Conservation (phyloP, 2,329 filamentous ascomycete genomes). For the Alternaria burnsii region DNA sequence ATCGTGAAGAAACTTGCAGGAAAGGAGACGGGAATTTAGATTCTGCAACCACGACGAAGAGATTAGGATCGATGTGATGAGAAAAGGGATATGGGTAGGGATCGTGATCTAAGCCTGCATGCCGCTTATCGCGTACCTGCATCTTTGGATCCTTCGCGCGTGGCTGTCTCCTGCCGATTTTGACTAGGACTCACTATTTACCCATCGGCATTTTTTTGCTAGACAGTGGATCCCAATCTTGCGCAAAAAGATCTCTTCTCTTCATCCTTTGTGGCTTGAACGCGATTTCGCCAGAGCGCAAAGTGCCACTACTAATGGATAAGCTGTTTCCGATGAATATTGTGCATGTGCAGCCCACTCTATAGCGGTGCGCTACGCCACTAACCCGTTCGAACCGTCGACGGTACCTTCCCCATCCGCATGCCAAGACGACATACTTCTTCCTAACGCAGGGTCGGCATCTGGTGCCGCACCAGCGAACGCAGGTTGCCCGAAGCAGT, state of each 20-base stretch:
- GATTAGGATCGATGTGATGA: neutral
- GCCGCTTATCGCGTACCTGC: slow-evolving; percentile 7
- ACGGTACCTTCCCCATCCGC: neutral
- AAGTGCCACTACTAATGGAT: neutral
- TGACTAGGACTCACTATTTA: neutral
- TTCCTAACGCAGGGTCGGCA: neutral
- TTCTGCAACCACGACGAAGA: neutral
- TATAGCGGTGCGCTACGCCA: neutral
- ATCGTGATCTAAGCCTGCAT: slow-evolving; percentile 1
- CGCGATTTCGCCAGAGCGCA: neutral
- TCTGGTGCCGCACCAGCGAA: neutral
- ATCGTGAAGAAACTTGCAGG: neutral
- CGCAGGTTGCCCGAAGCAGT: neutral
- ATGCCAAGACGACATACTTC: neutral
- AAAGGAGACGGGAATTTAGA: neutral
- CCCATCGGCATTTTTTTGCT: neutral
- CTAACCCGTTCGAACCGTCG: neutral
- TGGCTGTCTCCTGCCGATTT: neutral
- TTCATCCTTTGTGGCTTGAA: neutral
- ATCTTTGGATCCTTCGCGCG: neutral
- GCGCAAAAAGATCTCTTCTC: neutral
- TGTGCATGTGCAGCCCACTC: neutral
- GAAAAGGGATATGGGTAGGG: neutral
- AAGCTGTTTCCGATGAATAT: neutral
- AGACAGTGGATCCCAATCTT: neutral